These are phyloP conservation scores for Ustilago crameri DNA, from an alignment of 1,284 basidiomycete genomes.

Conservation along the genomic window DNA sequence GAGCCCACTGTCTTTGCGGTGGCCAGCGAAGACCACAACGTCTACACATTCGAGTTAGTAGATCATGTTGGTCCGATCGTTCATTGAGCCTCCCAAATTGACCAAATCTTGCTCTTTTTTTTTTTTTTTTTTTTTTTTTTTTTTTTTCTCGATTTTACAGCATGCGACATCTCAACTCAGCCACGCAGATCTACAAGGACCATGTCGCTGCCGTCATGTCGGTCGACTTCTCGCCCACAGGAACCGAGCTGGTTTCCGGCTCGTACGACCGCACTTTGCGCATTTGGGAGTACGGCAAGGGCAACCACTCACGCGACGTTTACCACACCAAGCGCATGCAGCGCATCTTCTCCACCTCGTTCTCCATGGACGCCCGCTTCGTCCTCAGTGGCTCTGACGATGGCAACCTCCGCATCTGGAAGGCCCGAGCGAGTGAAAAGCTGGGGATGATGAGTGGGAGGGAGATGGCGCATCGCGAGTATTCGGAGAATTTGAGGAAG, in stretches of 20 bases:
- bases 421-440: slow-evolving; percentile 90
- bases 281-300: slow-evolving; percentile 89
- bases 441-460: slow-evolving; percentile 90
- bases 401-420: slow-evolving; percentile 97
- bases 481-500: slow-evolving; percentile 86
- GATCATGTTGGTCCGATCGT: slow-evolving; percentile 14
- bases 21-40: slow-evolving; percentile 96
- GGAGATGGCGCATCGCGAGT: slow-evolving; percentile 91
- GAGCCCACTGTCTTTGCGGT: slow-evolving; percentile 90
- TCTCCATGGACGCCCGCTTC: slow-evolving; percentile 90
- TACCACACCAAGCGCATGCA: slow-evolving; percentile 99
- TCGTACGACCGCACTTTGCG: slow-evolving; percentile 95
- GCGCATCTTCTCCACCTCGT: slow-evolving; percentile 74
- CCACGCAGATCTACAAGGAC: slow-evolving; percentile 94
- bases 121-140: background rate
- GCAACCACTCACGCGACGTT: slow-evolving; percentile 81
- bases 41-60: slow-evolving; percentile 88
- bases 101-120: background rate
- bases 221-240: slow-evolving; percentile 77
- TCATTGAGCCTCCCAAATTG: background rate
- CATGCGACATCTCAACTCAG: slow-evolving; percentile 82
- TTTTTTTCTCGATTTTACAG: background rate
- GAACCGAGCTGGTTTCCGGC: slow-evolving; percentile 93
- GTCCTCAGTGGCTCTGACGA: slow-evolving; percentile 95
- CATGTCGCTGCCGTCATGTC: slow-evolving; percentile 88